Percentiles rank a stretch among this genome's conserved stretches.
phyloP scores from a whole-genome alignment of 2,329 filamentous ascomycete genomes.

The Daldinia sp. region DNA sequence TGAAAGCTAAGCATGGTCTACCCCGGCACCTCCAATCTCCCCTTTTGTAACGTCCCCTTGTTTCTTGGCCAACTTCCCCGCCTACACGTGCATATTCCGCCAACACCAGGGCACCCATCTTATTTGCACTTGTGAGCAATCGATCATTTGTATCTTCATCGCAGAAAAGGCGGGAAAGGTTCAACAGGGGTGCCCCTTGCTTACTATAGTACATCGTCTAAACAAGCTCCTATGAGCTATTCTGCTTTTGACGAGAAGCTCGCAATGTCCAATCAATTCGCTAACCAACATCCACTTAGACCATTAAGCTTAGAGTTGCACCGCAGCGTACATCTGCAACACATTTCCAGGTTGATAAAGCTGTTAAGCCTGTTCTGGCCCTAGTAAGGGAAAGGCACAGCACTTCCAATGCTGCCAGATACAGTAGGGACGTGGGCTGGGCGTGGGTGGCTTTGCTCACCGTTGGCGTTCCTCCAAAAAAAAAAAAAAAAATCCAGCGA shows the following conservation, averaged over 20 bases:
- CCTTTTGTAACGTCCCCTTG: conserved; percentile 41
- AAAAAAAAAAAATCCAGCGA: not conserved
- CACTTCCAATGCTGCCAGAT: conserved; percentile 11
- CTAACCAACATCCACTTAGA: conserved; percentile 28
- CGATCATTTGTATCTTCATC: conserved; percentile 9
- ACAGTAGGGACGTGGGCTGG: conserved; percentile 8
- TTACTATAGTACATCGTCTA: conserved; percentile 19
- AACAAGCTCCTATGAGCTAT: conserved; percentile 29
- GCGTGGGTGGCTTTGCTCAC: conserved; percentile 5
- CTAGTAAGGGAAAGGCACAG: conserved; percentile 8
- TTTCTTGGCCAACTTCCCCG: conserved; percentile 31
- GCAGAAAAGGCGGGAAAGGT: conserved; percentile 21
- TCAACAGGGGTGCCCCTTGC: conserved; percentile 14
- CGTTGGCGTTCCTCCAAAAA: not conserved
- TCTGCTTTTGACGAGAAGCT: conserved; percentile 11
- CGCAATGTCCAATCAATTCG: conserved; percentile 27
- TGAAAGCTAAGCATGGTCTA: conserved; percentile 32
- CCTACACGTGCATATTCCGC: conserved; percentile 34
- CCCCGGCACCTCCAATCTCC: conserved; percentile 38
- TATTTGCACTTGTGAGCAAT: conserved; percentile 4
- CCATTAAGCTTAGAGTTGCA: conserved; percentile 39
- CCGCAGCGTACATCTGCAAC: conserved; percentile 34
- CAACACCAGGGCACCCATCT: conserved; percentile 8
- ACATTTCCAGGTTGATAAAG: conserved; percentile 31
- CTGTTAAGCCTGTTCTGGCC: conserved; percentile 25